phyloP scores from a whole-genome alignment of 768 basidiomycete species.

The Pleurotus citrinopileatus region DNA sequence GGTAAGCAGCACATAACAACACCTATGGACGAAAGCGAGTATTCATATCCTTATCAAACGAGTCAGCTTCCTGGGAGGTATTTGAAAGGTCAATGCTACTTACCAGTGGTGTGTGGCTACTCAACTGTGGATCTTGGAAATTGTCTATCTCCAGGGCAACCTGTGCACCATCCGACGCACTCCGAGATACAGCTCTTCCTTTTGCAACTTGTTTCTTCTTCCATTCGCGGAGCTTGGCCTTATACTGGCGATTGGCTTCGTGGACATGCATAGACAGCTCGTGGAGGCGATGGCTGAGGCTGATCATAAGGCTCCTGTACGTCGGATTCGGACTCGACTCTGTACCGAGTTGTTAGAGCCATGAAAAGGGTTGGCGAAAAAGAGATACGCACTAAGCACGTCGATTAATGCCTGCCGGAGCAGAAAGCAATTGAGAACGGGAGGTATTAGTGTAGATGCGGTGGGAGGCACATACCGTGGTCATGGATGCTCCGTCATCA shows the following conservation, averaged over 20 bases:
- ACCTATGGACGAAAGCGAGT: too few relatives aligned
- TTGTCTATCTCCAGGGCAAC: not conserved
- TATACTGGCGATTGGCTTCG: not conserved
- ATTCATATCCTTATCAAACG: too few relatives aligned
- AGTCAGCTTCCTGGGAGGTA: too few relatives aligned
- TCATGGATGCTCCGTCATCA: slow-evolving; percentile 33
- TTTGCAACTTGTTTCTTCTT: not conserved
- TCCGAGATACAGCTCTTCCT: too few relatives aligned
- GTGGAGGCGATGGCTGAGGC: not conserved
- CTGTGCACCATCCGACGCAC: too few relatives aligned
- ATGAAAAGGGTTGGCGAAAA: not conserved
- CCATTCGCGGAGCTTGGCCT: not conserved
- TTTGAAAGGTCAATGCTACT: too few relatives aligned
- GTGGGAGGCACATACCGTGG: slow-evolving; percentile 22
- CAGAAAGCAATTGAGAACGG: not conserved
- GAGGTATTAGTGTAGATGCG: not conserved
- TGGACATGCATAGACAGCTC: not conserved
- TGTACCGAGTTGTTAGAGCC: not conserved
- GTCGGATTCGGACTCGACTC: not conserved
- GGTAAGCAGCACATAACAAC: too few relatives aligned
- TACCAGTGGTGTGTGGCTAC: not conserved
- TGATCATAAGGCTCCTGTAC: not conserved
- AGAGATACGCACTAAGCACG: not conserved
- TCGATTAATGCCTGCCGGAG: slow-evolving; percentile 3
- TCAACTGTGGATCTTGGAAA: slow-evolving; percentile 2